These are phyloP conservation scores for Saitoella complicata DNA, from an alignment of 805 yeast genomes.

Conservation along the genomic window DNA sequence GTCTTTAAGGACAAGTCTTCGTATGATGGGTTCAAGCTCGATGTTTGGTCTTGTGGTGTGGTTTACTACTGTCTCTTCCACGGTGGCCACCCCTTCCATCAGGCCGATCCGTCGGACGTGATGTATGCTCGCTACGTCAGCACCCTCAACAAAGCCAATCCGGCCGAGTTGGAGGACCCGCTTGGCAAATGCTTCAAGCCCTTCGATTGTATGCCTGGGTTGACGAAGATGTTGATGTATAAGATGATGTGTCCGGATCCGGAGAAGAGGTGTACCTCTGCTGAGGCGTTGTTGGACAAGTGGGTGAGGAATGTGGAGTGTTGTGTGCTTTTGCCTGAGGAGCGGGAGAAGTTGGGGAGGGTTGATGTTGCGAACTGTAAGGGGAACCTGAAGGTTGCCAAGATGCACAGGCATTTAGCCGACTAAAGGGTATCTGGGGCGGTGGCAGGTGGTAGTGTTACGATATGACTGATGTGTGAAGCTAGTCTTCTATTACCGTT, in stretches of 20 bases:
- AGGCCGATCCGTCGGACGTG: slow-evolving; percentile 17
- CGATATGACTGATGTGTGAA: too few relatives aligned
- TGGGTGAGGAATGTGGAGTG: slow-evolving; percentile 30
- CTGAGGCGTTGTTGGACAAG: slow-evolving; percentile 64
- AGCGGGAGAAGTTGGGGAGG: too few relatives aligned
- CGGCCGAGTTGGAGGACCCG: slow-evolving; percentile 10
- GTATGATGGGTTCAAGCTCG: slow-evolving; percentile 70
- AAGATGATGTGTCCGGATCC: slow-evolving; percentile 79
- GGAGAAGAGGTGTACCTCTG: slow-evolving; percentile 53
- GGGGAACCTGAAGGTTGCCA: too few relatives aligned
- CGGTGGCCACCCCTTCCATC: slow-evolving; percentile 19
- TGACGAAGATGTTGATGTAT: slow-evolving; percentile 33
- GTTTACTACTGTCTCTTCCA: slow-evolving; percentile 71
- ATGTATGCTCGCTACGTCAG: slow-evolving; percentile 12
- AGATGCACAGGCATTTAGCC: too few relatives aligned
- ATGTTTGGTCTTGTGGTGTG: slow-evolving; percentile 87
- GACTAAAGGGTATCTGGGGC: too few relatives aligned
- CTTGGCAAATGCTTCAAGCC: slow-evolving; percentile 9
- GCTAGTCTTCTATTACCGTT: too few relatives aligned
- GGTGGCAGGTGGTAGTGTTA: too few relatives aligned
- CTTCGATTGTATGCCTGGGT: slow-evolving; percentile 5
- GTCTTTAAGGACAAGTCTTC: slow-evolving; percentile 21
- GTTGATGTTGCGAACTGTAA: too few relatives aligned
- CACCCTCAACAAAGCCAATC: slow-evolving; percentile 4
- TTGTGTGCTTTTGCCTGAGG: background rate